These are phyloP conservation scores for Cadophora sp. DNA, from an alignment of 2,329 filamentous ascomycete genomes.

Conservation along the genomic window DNA sequence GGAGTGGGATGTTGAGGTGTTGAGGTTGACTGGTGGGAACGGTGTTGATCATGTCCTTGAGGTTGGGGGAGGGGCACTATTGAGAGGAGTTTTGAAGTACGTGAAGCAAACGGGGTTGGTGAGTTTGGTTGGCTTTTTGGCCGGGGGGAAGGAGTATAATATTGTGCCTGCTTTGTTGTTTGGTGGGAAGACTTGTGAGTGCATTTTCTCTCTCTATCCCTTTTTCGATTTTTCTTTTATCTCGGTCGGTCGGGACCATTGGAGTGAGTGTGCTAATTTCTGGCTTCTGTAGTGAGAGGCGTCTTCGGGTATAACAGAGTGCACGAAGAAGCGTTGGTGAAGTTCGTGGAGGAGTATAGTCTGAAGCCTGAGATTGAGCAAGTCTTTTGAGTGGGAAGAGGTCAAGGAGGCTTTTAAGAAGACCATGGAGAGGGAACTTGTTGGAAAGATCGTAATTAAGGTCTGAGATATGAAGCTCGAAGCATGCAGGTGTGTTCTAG, in stretches of 20 bases:
- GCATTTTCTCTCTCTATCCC: too few relatives aligned
- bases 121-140: constrained; percentile 17
- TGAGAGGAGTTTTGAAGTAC: constrained; percentile 4
- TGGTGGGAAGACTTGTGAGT: constrained; percentile 19
- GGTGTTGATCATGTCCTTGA: constrained; percentile 62
- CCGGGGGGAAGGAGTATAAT: background rate
- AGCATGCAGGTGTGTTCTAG: too few relatives aligned
- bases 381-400: constrained; percentile 17
- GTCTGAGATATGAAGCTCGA: constrained; percentile 7
- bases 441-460: constrained; percentile 22
- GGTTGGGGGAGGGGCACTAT: constrained; percentile 49
- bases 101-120: constrained; percentile 18
- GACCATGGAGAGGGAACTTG: constrained; percentile 11
- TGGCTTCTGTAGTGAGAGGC: constrained; percentile 6
- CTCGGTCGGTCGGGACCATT: too few relatives aligned
- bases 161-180: background rate
- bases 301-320: constrained; percentile 10
- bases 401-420: constrained; percentile 2
- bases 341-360: constrained; percentile 16
- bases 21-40: constrained; percentile 51
- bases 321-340: constrained; percentile 4
- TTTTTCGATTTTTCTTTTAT: too few relatives aligned
- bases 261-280: background rate
- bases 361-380: constrained; percentile 5
- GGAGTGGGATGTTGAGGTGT: constrained; percentile 56